A percentile compares a stretch with the other conserved stretches of the same genome.
Conservation (phyloP, 495 filamentous ascomycete species). For the Penicillium cosmopolitanum region DNA sequence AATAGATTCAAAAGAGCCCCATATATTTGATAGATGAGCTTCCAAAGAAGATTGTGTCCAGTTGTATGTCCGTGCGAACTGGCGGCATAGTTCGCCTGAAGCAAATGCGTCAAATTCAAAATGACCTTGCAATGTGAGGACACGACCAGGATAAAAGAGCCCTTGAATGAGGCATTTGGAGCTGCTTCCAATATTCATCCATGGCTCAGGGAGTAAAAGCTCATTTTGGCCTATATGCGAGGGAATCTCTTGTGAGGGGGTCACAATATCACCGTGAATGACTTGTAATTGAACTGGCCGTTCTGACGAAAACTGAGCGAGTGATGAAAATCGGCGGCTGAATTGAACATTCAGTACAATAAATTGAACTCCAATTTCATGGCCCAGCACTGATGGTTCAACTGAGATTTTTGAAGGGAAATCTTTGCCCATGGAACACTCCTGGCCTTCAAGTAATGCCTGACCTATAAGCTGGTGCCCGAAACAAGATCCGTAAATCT, state of each 20-base stretch:
- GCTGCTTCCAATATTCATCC: slow-evolving; percentile 29
- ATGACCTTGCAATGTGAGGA: slow-evolving; percentile 36
- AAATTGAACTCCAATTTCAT: slow-evolving; percentile 29
- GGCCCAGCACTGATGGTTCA: slow-evolving; percentile 13
- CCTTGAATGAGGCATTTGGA: slow-evolving; percentile 33
- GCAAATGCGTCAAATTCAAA: slow-evolving; percentile 37
- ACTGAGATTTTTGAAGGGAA: slow-evolving; percentile 15
- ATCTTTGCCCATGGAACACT: slow-evolving; percentile 12
- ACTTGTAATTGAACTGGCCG: slow-evolving; percentile 26
- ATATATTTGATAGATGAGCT: slow-evolving; percentile 23
- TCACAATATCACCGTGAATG: slow-evolving; percentile 35
- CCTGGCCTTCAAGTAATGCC: slow-evolving; percentile 11
- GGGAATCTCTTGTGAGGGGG: slow-evolving; percentile 10
- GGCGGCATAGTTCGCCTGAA: slow-evolving; percentile 18
- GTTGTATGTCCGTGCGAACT: slow-evolving; percentile 16
- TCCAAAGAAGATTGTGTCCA: slow-evolving; percentile 22
- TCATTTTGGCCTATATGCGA: neutral
- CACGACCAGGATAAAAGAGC: slow-evolving; percentile 27
- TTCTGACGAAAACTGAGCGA: slow-evolving; percentile 9
- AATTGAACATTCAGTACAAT: slow-evolving; percentile 22
- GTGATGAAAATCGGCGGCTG: slow-evolving; percentile 10
- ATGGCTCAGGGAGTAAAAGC: slow-evolving; percentile 19
- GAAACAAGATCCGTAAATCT: slow-evolving; percentile 39
- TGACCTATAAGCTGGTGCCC: slow-evolving; percentile 38
- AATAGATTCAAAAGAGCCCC: slow-evolving; percentile 11